Conservation (phyloP, 306 rosid genomes). For the Ceratonia siliqua region DNA sequence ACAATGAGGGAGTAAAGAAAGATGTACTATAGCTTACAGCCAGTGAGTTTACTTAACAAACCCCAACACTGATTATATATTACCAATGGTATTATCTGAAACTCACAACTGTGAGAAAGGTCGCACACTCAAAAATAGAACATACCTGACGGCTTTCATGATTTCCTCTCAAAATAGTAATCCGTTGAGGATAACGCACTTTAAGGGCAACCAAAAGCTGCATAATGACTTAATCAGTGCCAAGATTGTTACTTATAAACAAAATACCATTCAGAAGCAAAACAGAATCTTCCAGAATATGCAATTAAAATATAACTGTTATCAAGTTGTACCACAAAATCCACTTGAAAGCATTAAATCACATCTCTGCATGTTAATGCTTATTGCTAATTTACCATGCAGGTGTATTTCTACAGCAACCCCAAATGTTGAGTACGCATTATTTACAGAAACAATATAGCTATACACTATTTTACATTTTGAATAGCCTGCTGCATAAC, state of each 20-base stretch:
- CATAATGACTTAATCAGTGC: constrained; percentile 26
- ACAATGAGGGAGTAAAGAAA: neutral
- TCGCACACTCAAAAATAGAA: constrained; percentile 3
- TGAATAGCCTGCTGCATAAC: neutral
- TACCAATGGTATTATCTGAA: constrained; percentile 5
- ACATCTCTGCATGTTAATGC: constrained; percentile 1
- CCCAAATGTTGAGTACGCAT: neutral
- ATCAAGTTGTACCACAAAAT: constrained; percentile 6
- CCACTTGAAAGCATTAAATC: neutral
- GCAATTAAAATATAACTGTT: constrained; percentile 2
- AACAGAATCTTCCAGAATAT: neutral
- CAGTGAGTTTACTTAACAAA: neutral
- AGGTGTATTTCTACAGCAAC: neutral
- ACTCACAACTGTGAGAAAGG: constrained; percentile 2
- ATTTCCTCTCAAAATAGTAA: constrained; percentile 92
- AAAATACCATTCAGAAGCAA: constrained; percentile 3
- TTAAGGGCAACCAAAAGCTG: constrained; percentile 95
- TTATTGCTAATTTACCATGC: neutral
- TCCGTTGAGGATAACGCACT: constrained; percentile 86
- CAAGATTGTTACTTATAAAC: constrained; percentile 16
- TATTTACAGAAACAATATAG: neutral
- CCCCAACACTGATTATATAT: neutral
- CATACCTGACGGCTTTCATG: constrained; percentile 96
- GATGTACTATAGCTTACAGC: neutral
- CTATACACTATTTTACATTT: neutral